A percentile compares a stretch with the other conserved stretches of the same genome.
phyloP scores from a whole-genome alignment of 441 rosid species.

The Jatropha multifida region DNA sequence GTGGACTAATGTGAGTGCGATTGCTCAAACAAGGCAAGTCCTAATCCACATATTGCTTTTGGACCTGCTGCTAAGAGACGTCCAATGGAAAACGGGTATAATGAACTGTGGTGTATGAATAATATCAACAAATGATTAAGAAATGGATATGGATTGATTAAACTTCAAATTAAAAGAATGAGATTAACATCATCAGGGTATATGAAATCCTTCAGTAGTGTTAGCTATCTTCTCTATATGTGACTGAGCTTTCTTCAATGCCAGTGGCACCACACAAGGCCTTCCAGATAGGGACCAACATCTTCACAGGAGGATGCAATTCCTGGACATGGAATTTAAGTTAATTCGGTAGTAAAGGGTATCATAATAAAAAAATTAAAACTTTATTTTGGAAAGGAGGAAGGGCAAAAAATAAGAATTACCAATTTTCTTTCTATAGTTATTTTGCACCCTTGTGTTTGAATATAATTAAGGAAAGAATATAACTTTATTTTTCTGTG shows the following conservation, averaged over 20 bases:
- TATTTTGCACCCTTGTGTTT: no score
- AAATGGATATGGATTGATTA: background rate
- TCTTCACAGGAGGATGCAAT: slow-evolving; percentile 73
- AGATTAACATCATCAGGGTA: background rate
- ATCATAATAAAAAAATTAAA: background rate
- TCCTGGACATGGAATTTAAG: slow-evolving; percentile 43
- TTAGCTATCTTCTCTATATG: background rate
- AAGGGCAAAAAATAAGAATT: no score
- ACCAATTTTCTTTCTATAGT: no score
- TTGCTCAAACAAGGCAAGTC: background rate
- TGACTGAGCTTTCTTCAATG: slow-evolving; percentile 32
- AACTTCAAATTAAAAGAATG: background rate
- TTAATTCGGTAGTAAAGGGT: background rate
- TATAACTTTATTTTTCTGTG: no score
- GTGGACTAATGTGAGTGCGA: background rate
- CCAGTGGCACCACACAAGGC: slow-evolving; percentile 60
- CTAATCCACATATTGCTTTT: background rate
- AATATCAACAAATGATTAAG: background rate
- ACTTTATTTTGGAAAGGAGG: no score
- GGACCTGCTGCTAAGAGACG: background rate
- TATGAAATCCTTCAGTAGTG: background rate
- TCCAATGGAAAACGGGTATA: background rate
- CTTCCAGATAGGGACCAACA: slow-evolving; percentile 84
- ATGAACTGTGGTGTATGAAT: background rate
- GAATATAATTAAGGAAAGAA: no score